Evolutionary conservation across 768 basidiomycete species (phyloP).

Genomic region (Suillus occidentalis): DNA sequence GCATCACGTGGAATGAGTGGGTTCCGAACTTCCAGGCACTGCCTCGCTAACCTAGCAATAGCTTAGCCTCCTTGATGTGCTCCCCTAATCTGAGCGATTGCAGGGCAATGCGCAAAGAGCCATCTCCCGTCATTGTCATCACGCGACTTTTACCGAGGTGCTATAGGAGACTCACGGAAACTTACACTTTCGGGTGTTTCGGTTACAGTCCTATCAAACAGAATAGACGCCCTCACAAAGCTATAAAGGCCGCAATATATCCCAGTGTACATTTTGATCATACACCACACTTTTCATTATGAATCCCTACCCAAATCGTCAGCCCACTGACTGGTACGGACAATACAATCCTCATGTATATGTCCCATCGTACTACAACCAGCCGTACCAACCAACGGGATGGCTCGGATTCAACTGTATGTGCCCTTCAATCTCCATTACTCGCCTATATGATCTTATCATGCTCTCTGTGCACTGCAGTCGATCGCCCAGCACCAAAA

Average conservation of each 20-base stretch:
- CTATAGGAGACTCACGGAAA: neutral
- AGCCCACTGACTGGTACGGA: conserved; percentile 21
- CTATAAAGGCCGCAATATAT: conserved; percentile 12
- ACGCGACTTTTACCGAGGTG: neutral
- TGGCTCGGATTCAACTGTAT: conserved; percentile 19
- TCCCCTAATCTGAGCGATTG: neutral
- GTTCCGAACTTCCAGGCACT: neutral
- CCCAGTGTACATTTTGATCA: neutral
- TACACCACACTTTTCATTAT: conserved; percentile 11
- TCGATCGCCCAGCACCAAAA: conserved; percentile 23
- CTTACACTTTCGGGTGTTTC: neutral
- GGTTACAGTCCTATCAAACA: neutral
- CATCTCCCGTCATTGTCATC: neutral
- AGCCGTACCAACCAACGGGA: conserved; percentile 13
- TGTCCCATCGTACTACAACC: conserved; percentile 18
- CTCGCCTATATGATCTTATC: neutral
- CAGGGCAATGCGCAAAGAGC: neutral
- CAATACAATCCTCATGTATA: conserved; percentile 33
- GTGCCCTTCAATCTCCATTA: neutral
- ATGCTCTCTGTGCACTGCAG: conserved; percentile 12
- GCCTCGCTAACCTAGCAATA: neutral
- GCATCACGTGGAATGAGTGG: neutral
- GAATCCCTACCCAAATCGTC: conserved; percentile 24
- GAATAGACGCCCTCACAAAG: neutral
- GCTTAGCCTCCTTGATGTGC: neutral